These are phyloP conservation scores for Paramecium biaurelia DNA, from an alignment of 73 alveolate genomes.

Conservation along the genomic window DNA sequence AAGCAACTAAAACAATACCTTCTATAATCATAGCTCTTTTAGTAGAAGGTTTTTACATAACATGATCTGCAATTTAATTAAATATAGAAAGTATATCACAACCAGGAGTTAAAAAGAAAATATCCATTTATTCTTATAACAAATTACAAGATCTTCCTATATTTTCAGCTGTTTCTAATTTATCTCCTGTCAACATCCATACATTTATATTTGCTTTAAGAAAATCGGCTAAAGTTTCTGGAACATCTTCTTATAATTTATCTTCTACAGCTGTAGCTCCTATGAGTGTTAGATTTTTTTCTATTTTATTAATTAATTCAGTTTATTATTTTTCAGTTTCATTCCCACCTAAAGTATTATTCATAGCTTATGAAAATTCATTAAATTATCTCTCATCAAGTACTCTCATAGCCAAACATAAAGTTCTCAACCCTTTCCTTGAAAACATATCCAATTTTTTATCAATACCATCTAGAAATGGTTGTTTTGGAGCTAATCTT, in stretches of 20 bases:
- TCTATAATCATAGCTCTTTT: conserved; percentile 63
- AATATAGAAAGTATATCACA: conserved; percentile 13
- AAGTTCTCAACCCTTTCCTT: conserved; percentile 86
- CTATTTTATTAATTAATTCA: conserved; percentile 72
- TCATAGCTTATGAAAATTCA: conserved; percentile 40
- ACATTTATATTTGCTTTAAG: conserved; percentile 92
- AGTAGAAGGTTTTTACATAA: background rate
- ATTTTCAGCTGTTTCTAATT: conserved; percentile 97
- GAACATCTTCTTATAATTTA: conserved; percentile 93
- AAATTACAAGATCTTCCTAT: conserved; percentile 92
- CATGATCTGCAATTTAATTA: conserved; percentile 41
- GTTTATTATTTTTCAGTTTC: conserved; percentile 44
- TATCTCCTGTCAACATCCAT: conserved; percentile 99
- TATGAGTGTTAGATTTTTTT: conserved; percentile 74
- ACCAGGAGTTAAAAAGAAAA: conserved; percentile 59
- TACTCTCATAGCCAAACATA: conserved; percentile 82
- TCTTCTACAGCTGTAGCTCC: conserved; percentile 98
- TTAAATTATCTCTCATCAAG: conserved; percentile 74
- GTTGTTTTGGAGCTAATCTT: conserved; percentile 47
- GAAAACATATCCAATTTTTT: conserved; percentile 82
- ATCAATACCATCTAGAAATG: conserved; percentile 77
- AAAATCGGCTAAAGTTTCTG: conserved; percentile 89
- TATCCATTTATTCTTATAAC: conserved; percentile 69
- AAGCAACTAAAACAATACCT: conserved; percentile 59
- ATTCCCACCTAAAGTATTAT: conserved; percentile 55